A percentile compares a stretch with the other conserved stretches of the same genome.
Evolutionary conservation across 805 yeast species (phyloP).

Genomic region (Ogataea thermomethanolica): DNA sequence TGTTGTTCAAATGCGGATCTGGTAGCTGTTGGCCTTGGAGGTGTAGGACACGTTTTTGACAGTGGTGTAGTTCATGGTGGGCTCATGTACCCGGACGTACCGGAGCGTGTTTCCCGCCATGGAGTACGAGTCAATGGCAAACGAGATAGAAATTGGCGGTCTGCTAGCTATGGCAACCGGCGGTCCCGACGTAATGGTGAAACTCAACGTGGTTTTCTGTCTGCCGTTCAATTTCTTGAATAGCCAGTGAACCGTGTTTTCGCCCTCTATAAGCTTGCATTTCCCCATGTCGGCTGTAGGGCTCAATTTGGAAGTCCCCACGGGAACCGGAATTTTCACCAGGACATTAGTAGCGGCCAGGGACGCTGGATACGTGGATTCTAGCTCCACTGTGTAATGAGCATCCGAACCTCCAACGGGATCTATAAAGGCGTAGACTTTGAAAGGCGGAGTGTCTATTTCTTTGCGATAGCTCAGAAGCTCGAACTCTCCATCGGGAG

Average conservation of each 20-base stretch:
- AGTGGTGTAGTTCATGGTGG: slow-evolving; percentile 52
- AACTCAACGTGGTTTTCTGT: slow-evolving; percentile 41
- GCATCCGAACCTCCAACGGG: slow-evolving; percentile 42
- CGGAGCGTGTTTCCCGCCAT: slow-evolving; percentile 74
- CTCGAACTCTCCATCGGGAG: slow-evolving; percentile 87
- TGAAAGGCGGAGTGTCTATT: slow-evolving; percentile 67
- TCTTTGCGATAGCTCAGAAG: slow-evolving; percentile 69
- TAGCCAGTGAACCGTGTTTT: slow-evolving; percentile 64
- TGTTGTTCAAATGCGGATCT: slow-evolving; percentile 56
- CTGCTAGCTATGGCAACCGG: slow-evolving; percentile 52
- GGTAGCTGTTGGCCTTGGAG: slow-evolving; percentile 76
- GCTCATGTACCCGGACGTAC: slow-evolving; percentile 63
- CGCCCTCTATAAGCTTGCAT: slow-evolving; percentile 64
- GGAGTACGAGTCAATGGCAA: slow-evolving; percentile 69
- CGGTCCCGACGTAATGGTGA: slow-evolving; percentile 32
- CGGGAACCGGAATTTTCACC: slow-evolving; percentile 68
- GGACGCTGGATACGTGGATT: slow-evolving; percentile 57
- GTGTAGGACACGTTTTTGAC: slow-evolving; percentile 86
- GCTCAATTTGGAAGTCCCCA: slow-evolving; percentile 48
- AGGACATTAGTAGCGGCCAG: slow-evolving; percentile 60
- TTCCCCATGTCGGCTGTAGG: slow-evolving; percentile 54
- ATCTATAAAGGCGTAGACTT: slow-evolving; percentile 52
- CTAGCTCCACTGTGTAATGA: slow-evolving; percentile 57
- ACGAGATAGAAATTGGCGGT: slow-evolving; percentile 73
- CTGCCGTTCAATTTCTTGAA: slow-evolving; percentile 66